Base-by-base conservation (phyloP, 148 eudicot genomes). In the Dysphania ambrosioides region DNA sequence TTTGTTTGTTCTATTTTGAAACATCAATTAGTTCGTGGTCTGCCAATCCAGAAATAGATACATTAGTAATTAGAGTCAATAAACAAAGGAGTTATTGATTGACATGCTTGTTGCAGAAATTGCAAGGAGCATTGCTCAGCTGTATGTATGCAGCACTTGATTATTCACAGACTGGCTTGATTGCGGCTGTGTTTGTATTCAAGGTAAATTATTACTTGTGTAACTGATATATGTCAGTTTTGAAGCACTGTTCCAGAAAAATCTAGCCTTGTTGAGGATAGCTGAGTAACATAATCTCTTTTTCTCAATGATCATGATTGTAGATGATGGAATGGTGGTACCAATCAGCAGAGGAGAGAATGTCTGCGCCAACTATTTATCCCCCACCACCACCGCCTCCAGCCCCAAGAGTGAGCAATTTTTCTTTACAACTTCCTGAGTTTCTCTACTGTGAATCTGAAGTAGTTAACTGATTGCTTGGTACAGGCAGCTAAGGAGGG, bases 281-380 rank as follows among this genome's bases (percentile, higher is more conserved):
- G 49, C 23, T 75, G 76, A 42, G 23, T 21, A 16, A 21, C 16
- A 11, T 42, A 31, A 47, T 21, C 41, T 57, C 23, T 66, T 40
- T 16, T 7, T 24, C 23, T 27, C 66, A 62, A 44, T 76, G 53
- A 57, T 53, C 41, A 23, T 42, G 68, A 36, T 68, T 68, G 10
- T 75, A 92, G 99, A 95, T 95, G 99, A 92, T 95, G 99, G 99
- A 95, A 49, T 95, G 99, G 99, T 95, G 99, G 99, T 92, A 92
- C 79, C 99, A 95, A 81, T 95, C 99, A 67, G 99, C 99, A 18
- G 99, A 95, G 73, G 99, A 95, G 80, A 90, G 99, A 78, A 92
- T 95, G 96, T 92, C 96, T 44, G 99, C 99, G 31, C 96, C 99
- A 47, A 89, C 96, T 15, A 92, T 95, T 66, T 95, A 92, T 79